Percentiles rank a stretch among this genome's conserved stretches.
Conservation (phyloP, 352 stramenopile species). For the Blastocystis sp. region DNA sequence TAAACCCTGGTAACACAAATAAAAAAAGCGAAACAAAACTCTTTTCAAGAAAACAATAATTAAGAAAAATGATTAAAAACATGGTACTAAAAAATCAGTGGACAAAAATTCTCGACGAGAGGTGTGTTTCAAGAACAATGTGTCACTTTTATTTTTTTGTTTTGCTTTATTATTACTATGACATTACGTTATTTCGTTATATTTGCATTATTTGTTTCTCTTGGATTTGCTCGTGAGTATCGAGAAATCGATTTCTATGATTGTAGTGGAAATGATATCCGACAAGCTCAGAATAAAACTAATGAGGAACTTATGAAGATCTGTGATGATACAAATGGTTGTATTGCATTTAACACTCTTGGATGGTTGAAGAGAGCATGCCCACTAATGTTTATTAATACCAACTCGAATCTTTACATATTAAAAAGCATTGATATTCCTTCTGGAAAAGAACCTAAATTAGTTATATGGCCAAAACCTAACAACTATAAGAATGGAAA, state of each 20-base stretch:
- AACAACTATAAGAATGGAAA: slow-evolving; percentile 23
- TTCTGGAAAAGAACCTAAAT: slow-evolving; percentile 24
- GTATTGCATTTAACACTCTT: slow-evolving; percentile 27
- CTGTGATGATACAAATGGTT: slow-evolving; percentile 20
- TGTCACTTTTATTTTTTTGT: no score
- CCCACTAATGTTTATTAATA: no score
- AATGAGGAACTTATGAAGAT: slow-evolving; percentile 31
- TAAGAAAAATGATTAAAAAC: no score
- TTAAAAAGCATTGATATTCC: slow-evolving; percentile 3
- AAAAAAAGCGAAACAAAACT: no score
- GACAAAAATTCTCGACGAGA: no score
- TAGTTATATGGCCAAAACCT: slow-evolving; percentile 31
- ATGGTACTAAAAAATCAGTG: no score
- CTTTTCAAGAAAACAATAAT: no score
- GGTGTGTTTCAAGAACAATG: no score
- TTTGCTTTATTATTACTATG: no score
- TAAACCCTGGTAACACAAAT: no score
- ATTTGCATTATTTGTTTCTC: not conserved
- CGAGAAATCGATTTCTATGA: not conserved
- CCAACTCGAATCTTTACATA: not conserved
- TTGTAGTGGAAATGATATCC: slow-evolving; percentile 29
- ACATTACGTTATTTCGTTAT: no score
- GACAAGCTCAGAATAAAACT: not conserved
- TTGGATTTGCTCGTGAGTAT: slow-evolving; percentile 4
- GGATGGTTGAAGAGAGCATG: slow-evolving; percentile 22